Conservation (phyloP, 331 rosid genomes). For the Acacia pycnantha region DNA sequence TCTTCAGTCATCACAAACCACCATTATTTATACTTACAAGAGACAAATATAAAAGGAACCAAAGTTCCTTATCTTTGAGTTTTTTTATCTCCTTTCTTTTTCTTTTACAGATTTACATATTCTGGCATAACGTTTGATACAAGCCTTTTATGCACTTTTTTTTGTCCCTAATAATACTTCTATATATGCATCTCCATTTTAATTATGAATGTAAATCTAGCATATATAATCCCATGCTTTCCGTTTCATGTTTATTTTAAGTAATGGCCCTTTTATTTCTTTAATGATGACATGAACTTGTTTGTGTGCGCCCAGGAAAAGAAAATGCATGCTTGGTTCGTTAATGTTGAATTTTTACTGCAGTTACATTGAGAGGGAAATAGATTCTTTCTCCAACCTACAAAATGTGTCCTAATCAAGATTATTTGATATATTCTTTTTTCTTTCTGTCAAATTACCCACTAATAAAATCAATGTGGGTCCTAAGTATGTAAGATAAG, state of each 20-base stretch:
- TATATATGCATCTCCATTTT: not conserved
- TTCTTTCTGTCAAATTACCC: not conserved
- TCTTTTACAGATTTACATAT: slow-evolving; percentile 84
- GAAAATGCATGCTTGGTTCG: not conserved
- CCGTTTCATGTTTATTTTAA: slow-evolving; percentile 7
- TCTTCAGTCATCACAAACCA: slow-evolving; percentile 34
- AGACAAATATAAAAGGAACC: slow-evolving; percentile 41
- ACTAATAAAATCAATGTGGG: not conserved
- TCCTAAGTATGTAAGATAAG: not conserved
- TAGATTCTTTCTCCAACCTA: not conserved
- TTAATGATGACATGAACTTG: not conserved
- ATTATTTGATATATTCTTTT: not conserved
- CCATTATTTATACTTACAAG: slow-evolving; percentile 42
- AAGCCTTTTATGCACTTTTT: slow-evolving; percentile 45
- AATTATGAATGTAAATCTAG: slow-evolving; percentile 19
- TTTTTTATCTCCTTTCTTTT: slow-evolving; percentile 48
- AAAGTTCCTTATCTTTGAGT: slow-evolving; percentile 70
- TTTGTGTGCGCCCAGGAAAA: not conserved
- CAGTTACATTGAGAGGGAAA: not conserved
- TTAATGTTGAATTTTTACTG: not conserved
- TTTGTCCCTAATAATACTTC: not conserved
- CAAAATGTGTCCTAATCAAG: not conserved
- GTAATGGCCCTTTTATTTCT: slow-evolving; percentile 22
- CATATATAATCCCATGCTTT: not conserved
- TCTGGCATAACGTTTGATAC: slow-evolving; percentile 82